phyloP scores from a whole-genome alignment of 2,329 filamentous ascomycete species.

The Ramularia endophylla region DNA sequence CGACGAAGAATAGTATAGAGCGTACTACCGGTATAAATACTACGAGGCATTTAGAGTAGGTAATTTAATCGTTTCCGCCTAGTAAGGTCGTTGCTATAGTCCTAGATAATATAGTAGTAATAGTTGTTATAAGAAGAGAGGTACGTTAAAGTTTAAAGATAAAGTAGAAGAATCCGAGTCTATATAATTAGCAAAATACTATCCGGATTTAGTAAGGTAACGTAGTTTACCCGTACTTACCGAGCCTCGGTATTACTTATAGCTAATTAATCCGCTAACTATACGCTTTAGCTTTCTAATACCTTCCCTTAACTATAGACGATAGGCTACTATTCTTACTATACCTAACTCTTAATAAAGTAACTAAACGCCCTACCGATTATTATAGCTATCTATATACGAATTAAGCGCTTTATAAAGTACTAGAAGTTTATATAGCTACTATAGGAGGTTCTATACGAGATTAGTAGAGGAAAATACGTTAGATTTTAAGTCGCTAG shows the following conservation, averaged over 20 bases:
- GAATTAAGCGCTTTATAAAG: too few species aligned
- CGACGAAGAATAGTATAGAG: neutral
- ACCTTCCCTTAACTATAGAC: neutral
- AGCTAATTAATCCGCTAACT: neutral
- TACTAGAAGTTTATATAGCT: too few species aligned
- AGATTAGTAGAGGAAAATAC: too few species aligned
- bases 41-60: too few species aligned
- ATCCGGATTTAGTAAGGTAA: neutral
- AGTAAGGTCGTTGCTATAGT: neutral
- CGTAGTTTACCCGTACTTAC: neutral
- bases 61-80: too few species aligned
- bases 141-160: too few species aligned
- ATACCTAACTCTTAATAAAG: too few species aligned
- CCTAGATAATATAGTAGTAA: neutral
- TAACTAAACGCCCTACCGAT: too few species aligned
- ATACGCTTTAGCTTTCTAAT: neutral
- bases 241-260: neutral
- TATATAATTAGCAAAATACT: neutral
- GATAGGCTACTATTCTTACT: neutral
- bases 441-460: too few species aligned
- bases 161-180: neutral
- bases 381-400: too few species aligned
- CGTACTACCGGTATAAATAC: neutral
- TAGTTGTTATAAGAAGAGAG: neutral
- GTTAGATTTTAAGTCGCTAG: too few species aligned